Conservation (phyloP, 495 filamentous ascomycete genomes). For the Hyaloscypha finlandica region DNA sequence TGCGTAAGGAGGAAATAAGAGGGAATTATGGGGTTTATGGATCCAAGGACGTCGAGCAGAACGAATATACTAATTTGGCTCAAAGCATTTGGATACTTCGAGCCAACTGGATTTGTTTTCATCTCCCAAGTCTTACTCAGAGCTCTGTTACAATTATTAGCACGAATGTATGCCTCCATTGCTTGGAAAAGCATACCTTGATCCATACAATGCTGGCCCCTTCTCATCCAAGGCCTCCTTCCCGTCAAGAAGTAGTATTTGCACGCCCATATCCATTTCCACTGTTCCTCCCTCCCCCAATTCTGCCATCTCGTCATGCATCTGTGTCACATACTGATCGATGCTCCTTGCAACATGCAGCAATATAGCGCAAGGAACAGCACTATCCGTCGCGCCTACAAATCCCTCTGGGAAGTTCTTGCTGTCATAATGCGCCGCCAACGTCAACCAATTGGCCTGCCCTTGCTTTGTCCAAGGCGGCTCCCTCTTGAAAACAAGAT, state of each 20-base stretch:
- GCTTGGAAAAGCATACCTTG: slow-evolving; percentile 48
- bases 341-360: slow-evolving; percentile 61
- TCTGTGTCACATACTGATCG: slow-evolving; percentile 42
- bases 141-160: slow-evolving; percentile 42
- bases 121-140: slow-evolving; percentile 78
- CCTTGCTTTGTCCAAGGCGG: slow-evolving; percentile 75
- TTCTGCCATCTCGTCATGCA: slow-evolving; percentile 38
- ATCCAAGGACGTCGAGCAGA: slow-evolving; percentile 83
- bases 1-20: slow-evolving; percentile 85
- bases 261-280: slow-evolving; percentile 63
- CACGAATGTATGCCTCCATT: background rate
- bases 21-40: slow-evolving; percentile 63
- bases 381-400: slow-evolving; percentile 79
- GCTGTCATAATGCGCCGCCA: slow-evolving; percentile 95
- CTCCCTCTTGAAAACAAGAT: slow-evolving; percentile 77
- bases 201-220: slow-evolving; percentile 73
- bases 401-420: slow-evolving; percentile 64
- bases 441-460: slow-evolving; percentile 67
- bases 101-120: slow-evolving; percentile 64
- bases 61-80: slow-evolving; percentile 81
- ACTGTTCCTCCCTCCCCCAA: slow-evolving; percentile 37
- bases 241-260: slow-evolving; percentile 84
- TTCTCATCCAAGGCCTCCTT: slow-evolving; percentile 90
- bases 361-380: slow-evolving; percentile 84
- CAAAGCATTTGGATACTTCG: slow-evolving; percentile 68